Evolutionary conservation across 2,329 filamentous ascomycete genomes (phyloP).

Genomic region (Verticillium nonalfalfae): DNA sequence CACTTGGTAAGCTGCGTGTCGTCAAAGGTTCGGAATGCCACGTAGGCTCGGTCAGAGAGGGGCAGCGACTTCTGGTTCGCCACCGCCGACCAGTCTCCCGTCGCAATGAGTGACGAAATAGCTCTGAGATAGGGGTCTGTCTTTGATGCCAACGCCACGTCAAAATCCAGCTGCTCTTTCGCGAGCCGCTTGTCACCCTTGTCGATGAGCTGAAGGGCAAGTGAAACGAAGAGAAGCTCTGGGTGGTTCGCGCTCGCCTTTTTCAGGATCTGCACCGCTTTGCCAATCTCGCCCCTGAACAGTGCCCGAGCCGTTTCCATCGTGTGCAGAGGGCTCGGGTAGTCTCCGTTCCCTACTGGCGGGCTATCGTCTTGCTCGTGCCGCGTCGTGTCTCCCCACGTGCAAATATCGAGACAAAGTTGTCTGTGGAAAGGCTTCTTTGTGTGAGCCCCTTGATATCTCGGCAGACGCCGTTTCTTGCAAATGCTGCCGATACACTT

Average conservation of each 20-base stretch:
- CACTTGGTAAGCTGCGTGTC: constrained; percentile 60
- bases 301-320: constrained; percentile 72
- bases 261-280: constrained; percentile 65
- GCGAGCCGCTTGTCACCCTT: constrained; percentile 36
- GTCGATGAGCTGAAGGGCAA: constrained; percentile 58
- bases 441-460: constrained; percentile 58
- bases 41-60: constrained; percentile 65
- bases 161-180: constrained; percentile 50
- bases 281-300: constrained; percentile 62
- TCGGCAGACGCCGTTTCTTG: constrained; percentile 53
- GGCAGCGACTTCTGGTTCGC: constrained; percentile 68
- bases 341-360: constrained; percentile 34
- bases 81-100: constrained; percentile 69
- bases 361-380: constrained; percentile 37
- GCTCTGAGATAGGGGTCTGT: constrained; percentile 75
- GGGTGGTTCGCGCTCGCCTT: constrained; percentile 55
- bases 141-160: constrained; percentile 53
- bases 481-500: constrained; percentile 58
- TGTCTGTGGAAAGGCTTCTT: constrained; percentile 64
- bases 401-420: constrained; percentile 68
- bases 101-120: constrained; percentile 71
- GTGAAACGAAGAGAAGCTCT: constrained; percentile 61
- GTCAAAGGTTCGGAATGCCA: constrained; percentile 62
- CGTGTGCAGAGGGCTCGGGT: constrained; percentile 54
- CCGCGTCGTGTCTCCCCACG: constrained; percentile 57